Conservation (phyloP, 1,139 yeast species). For the Protomyces inouyei region DNA sequence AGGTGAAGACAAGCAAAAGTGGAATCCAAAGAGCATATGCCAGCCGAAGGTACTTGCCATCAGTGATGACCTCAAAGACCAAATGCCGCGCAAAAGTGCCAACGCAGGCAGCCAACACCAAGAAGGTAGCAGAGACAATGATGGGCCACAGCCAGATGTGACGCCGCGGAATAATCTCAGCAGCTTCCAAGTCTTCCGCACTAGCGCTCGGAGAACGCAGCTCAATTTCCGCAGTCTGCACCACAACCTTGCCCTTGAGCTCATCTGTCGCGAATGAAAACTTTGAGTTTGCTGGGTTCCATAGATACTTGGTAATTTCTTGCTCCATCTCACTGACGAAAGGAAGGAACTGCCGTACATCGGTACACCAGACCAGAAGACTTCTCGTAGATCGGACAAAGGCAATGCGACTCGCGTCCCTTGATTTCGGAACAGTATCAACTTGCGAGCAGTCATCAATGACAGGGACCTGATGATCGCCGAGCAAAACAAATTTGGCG, state of each 20-base stretch:
- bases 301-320: not conserved
- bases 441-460: not conserved
- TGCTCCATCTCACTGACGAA: not conserved
- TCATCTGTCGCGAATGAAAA: not conserved
- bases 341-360: not conserved
- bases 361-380: not conserved
- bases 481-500: not conserved
- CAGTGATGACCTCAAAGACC: not conserved
- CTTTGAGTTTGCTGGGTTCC: not conserved
- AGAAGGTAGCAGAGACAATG: not conserved
- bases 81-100: not conserved
- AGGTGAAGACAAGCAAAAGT: not conserved
- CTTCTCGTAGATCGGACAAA: not conserved
- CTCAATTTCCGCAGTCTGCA: not conserved
- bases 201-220: not conserved
- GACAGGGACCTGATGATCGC: not conserved
- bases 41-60: not conserved
- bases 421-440: not conserved
- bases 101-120: not conserved
- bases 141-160: constrained; percentile 13
- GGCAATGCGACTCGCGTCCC: not conserved
- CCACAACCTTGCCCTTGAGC: not conserved
- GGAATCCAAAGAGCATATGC: not conserved
- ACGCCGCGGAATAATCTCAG: not conserved
- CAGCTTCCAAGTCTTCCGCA: not conserved